A percentile compares a stretch with the other conserved stretches of the same genome.
phyloP scores from a whole-genome alignment of 257 asterid genomes.

The Nicotiana paniculata region DNA sequence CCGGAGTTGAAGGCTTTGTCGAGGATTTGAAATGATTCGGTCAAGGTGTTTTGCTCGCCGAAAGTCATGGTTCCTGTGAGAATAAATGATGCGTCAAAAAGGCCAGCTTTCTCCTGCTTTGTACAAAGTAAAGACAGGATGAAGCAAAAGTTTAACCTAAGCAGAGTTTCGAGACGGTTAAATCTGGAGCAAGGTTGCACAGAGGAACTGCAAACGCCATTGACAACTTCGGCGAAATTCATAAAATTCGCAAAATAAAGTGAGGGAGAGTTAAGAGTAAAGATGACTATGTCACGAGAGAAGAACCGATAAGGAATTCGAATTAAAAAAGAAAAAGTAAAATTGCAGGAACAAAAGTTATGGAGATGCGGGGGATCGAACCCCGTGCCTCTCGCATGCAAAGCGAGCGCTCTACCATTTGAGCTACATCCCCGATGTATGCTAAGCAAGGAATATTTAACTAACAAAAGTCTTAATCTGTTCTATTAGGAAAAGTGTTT shows the following conservation, averaged over 20 bases:
- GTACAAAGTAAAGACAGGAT: neutral
- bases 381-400: slow-evolving; percentile 99
- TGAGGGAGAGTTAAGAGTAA: neutral
- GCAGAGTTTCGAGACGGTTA: slow-evolving; percentile 67
- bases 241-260: neutral
- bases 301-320: neutral
- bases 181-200: slow-evolving; percentile 56
- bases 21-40: slow-evolving; percentile 59
- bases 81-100: neutral
- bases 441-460: too few species aligned
- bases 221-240: neutral
- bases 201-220: slow-evolving; percentile 83
- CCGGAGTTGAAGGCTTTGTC: slow-evolving; percentile 74
- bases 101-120: neutral
- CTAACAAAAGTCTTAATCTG: too few species aligned
- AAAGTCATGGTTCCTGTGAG: slow-evolving; percentile 72
- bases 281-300: too few species aligned
- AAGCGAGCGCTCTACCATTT: slow-evolving; percentile 99
- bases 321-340: neutral
- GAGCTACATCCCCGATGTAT: slow-evolving; percentile 80
- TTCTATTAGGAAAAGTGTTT: too few species aligned
- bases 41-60: slow-evolving; percentile 68
- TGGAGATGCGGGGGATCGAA: slow-evolving; percentile 5
- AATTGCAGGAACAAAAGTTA: neutral
- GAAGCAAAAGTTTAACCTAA: slow-evolving; percentile 36